Evolutionary conservation across 2,329 filamentous ascomycete genomes (phyloP).

Genomic region (Tolypocladium album): DNA sequence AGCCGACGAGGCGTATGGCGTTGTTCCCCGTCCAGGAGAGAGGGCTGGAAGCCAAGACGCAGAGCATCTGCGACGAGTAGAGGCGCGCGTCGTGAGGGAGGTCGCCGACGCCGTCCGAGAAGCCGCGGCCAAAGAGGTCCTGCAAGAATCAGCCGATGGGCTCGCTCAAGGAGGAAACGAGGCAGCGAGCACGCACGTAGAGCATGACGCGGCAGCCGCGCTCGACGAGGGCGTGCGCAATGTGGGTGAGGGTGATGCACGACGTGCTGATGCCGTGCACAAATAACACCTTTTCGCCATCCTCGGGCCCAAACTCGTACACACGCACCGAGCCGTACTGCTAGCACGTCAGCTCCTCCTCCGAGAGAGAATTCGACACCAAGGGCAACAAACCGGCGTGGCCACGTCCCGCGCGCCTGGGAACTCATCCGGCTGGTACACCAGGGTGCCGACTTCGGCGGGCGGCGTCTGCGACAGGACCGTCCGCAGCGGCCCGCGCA

Average conservation of each 20-base stretch:
- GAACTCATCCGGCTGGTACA: conserved; percentile 58
- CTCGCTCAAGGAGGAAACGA: conserved; percentile 3
- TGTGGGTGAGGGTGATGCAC: conserved; percentile 57
- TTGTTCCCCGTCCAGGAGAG: conserved; percentile 52
- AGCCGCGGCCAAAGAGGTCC: conserved; percentile 62
- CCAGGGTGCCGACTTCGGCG: conserved; percentile 25
- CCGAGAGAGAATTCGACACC: not conserved
- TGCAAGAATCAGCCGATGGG: conserved; percentile 12
- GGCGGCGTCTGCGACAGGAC: conserved; percentile 23
- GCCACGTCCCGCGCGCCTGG: conserved; percentile 63
- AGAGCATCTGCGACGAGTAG: conserved; percentile 61
- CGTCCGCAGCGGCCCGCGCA: conserved; percentile 34
- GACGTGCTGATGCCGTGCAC: conserved; percentile 80
- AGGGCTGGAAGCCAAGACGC: conserved; percentile 58
- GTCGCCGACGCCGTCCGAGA: conserved; percentile 52
- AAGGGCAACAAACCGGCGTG: conserved; percentile 38
- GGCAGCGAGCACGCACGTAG: conserved; percentile 37
- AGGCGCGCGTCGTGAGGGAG: conserved; percentile 63
- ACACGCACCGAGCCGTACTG: conserved; percentile 64
- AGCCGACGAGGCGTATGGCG: conserved; percentile 61
- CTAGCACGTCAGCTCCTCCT: conserved; percentile 2
- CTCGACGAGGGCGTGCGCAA: conserved; percentile 57
- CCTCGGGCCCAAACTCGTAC: conserved; percentile 71
- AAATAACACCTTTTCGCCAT: conserved; percentile 64
- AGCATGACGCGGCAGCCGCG: conserved; percentile 72